Evolutionary conservation across 78 protist species (phyloP).

Genomic region (Neovahlkampfia damariscottae): DNA sequence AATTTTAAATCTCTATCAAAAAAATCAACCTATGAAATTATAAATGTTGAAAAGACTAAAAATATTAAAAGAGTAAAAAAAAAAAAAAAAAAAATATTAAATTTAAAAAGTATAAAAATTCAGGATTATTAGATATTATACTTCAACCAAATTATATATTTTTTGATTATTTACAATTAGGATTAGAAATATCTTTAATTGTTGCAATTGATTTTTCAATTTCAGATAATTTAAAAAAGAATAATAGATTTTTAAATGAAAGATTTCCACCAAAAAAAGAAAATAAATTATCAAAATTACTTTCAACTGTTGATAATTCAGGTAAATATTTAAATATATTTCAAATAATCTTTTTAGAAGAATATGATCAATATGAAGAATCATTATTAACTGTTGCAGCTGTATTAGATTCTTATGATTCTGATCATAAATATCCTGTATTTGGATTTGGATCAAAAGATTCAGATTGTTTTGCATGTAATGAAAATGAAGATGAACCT

Average conservation of each 20-base stretch:
- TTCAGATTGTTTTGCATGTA: slow-evolving; percentile 37
- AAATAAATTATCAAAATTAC: no score
- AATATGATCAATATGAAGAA: slow-evolving; percentile 22
- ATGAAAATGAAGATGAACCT: neutral
- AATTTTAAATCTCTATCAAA: no score
- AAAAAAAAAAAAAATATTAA: neutral
- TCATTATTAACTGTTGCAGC: slow-evolving; percentile 34
- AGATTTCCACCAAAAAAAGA: neutral
- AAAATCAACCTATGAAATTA: no score
- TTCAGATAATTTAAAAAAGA: slow-evolving; percentile 35
- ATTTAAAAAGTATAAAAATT: neutral
- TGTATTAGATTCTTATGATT: slow-evolving; percentile 44
- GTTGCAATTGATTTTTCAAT: slow-evolving; percentile 75
- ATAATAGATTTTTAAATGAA: slow-evolving; percentile 37
- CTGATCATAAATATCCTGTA: slow-evolving; percentile 48
- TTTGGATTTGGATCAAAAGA: slow-evolving; percentile 66
- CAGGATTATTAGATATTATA: neutral
- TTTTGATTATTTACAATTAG: slow-evolving; percentile 55
- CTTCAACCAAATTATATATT: slow-evolving; percentile 19
- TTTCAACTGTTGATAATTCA: no score
- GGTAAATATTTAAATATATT: no score
- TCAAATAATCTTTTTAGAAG: no score
- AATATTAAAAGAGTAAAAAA: neutral
- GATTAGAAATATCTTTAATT: slow-evolving; percentile 39
- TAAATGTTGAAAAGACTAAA: no score